A percentile compares a stretch with the other conserved stretches of the same genome.
Conservation (phyloP, 179 eudicot genomes). For the Actinidia arguta region DNA sequence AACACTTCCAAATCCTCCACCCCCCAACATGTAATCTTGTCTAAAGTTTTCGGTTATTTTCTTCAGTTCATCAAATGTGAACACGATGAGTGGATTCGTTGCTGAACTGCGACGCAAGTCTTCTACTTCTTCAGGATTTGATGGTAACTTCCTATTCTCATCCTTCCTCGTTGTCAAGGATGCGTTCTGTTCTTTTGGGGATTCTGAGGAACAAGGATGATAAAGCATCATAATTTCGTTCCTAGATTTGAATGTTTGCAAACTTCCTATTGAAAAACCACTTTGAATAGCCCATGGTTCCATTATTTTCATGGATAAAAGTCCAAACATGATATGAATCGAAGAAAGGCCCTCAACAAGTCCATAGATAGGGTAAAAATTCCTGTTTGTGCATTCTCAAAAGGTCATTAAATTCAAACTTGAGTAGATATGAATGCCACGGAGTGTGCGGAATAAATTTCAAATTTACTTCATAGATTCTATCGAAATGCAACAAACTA, state of each 20-base stretch:
- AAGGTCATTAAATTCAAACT: background rate
- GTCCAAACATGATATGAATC: background rate
- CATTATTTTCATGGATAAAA: background rate
- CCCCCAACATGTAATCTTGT: conserved; percentile 78
- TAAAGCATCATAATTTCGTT: background rate
- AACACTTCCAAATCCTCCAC: conserved; percentile 92
- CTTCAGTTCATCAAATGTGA: conserved; percentile 72
- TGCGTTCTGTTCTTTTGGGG: conserved; percentile 41
- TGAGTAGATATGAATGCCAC: background rate
- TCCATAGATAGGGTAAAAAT: background rate
- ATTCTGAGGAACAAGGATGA: conserved; percentile 38
- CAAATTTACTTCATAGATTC: background rate
- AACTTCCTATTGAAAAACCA: background rate
- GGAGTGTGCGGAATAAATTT: background rate
- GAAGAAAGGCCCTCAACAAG: background rate
- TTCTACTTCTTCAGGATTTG: conserved; percentile 91
- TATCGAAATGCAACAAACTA: background rate
- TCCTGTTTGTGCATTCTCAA: background rate
- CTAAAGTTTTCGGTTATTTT: conserved; percentile 70
- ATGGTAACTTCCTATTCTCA: conserved; percentile 58
- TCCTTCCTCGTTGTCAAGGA: conserved; percentile 35
- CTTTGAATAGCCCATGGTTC: background rate
- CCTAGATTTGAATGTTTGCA: background rate
- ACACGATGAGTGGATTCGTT: conserved; percentile 61
- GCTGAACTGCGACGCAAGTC: conserved; percentile 69